Conservation (phyloP, 352 stramenopile genomes). For the Phytopythium ostracodes region DNA sequence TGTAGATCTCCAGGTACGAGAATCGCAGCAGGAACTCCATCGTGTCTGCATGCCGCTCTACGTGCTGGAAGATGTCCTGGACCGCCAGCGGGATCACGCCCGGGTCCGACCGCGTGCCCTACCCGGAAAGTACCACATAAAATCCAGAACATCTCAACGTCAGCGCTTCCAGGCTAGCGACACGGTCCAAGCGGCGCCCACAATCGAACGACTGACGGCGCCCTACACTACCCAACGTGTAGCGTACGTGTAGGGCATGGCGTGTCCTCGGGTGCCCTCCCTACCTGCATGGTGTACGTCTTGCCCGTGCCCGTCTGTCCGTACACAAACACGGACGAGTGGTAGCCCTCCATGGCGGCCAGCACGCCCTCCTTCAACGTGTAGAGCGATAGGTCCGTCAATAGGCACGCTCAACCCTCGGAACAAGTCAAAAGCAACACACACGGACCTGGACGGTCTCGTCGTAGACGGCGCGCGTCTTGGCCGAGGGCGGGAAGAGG, state of each 20-base stretch:
- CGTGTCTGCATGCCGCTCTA: slow-evolving; percentile 38
- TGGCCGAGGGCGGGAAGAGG: slow-evolving; percentile 67
- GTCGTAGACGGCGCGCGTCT: slow-evolving; percentile 83
- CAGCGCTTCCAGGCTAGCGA: not conserved
- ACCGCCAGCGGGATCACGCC: slow-evolving; percentile 87
- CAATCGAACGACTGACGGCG: slow-evolving; percentile 8
- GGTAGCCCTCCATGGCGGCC: slow-evolving; percentile 70
- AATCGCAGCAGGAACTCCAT: slow-evolving; percentile 78
- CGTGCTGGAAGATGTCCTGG: slow-evolving; percentile 84
- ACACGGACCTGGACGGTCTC: slow-evolving; percentile 58
- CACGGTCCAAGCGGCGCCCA: not conserved
- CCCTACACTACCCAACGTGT: slow-evolving; percentile 17
- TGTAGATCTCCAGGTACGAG: slow-evolving; percentile 98
- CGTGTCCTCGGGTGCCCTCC: not conserved
- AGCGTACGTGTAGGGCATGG: slow-evolving; percentile 8
- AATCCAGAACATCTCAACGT: slow-evolving; percentile 3
- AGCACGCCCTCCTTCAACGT: slow-evolving; percentile 52
- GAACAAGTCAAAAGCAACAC: not conserved
- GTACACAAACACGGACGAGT: slow-evolving; percentile 90
- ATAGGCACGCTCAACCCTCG: not conserved
- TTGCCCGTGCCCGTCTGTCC: slow-evolving; percentile 89
- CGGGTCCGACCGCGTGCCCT: slow-evolving; percentile 43
- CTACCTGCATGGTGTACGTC: slow-evolving; percentile 79
- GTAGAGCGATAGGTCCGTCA: too few species aligned
- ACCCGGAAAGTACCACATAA: not conserved